Percentiles rank a stretch among this genome's conserved stretches.
Conservation (phyloP, 2,329 filamentous ascomycete genomes). For the Xylariaceae sp. region DNA sequence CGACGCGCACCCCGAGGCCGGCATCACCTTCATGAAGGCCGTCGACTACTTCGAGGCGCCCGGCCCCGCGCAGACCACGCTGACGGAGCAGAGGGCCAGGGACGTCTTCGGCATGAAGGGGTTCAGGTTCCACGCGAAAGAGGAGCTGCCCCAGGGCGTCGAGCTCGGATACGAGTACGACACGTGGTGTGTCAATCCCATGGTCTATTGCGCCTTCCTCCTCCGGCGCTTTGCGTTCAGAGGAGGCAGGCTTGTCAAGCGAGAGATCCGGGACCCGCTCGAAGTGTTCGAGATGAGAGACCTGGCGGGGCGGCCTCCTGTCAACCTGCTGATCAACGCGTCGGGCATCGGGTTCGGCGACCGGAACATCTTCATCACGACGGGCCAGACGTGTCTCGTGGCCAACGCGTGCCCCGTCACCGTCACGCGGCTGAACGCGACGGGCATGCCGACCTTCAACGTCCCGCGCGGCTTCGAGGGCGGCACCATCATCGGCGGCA, state of each 20-base stretch:
- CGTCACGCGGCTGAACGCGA: constrained; percentile 56
- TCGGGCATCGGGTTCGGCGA: constrained; percentile 42
- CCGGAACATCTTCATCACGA: constrained; percentile 37
- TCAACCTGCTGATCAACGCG: constrained; percentile 39
- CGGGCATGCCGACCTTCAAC: constrained; percentile 58
- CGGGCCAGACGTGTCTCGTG: constrained; percentile 41
- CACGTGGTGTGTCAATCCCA: constrained; percentile 51
- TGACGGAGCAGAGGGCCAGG: constrained; percentile 29
- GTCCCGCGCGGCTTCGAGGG: constrained; percentile 57
- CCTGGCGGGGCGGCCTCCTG: constrained; percentile 22
- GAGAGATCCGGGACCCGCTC: constrained; percentile 32
- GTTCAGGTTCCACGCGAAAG: constrained; percentile 33
- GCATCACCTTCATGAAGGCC: constrained; percentile 44
- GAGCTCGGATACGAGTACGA: constrained; percentile 46
- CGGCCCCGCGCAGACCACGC: constrained; percentile 33
- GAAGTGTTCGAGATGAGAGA: constrained; percentile 36
- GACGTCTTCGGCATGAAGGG: constrained; percentile 31
- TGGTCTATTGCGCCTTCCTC: constrained; percentile 47
- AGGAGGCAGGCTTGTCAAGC: constrained; percentile 31
- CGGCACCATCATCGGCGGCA: constrained; percentile 62
- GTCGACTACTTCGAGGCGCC: constrained; percentile 49
- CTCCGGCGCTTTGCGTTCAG: constrained; percentile 36
- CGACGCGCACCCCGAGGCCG: constrained; percentile 33
- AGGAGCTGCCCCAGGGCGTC: constrained; percentile 39
- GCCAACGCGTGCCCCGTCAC: constrained; percentile 31